A percentile compares a stretch with the other conserved stretches of the same genome.
These are phyloP conservation scores for Globisporangium echinulatum DNA, from an alignment of 352 stramenopile genomes.

Conservation along the genomic window DNA sequence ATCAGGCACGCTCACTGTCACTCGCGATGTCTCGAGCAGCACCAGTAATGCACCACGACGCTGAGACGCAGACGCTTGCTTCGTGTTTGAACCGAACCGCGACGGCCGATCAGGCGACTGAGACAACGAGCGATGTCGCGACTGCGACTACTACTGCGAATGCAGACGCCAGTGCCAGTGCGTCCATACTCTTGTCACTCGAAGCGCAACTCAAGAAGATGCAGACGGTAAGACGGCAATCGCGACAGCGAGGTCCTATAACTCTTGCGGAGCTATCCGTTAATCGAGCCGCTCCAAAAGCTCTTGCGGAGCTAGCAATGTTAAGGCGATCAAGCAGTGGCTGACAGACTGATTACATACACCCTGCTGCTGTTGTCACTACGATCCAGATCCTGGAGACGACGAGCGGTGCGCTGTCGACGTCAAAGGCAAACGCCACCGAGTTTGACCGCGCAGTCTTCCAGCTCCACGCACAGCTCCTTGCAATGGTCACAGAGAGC, in stretches of 20 bases:
- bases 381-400: slow-evolving; percentile 26
- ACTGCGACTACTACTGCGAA: background rate
- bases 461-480: slow-evolving; percentile 30
- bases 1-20: no score
- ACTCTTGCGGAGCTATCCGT: no score
- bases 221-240: slow-evolving; percentile 16
- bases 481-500: slow-evolving; percentile 21
- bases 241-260: no score
- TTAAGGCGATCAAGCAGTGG: no score
- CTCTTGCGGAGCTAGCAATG: no score
- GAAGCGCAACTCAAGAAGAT: slow-evolving; percentile 19
- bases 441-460: slow-evolving; percentile 27
- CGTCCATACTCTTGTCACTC: slow-evolving; percentile 1
- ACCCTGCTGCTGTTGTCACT: background rate
- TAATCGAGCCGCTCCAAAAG: background rate
- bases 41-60: background rate
- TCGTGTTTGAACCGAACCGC: background rate
- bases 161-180: background rate
- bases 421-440: slow-evolving; percentile 7
- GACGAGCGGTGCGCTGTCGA: slow-evolving; percentile 16
- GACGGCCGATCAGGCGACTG: background rate
- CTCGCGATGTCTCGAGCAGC: background rate
- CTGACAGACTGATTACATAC: no score
- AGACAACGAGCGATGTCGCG: background rate
- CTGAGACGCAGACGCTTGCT: background rate